Conservation (phyloP, 148 eudicot genomes). For the Cornus florida region DNA sequence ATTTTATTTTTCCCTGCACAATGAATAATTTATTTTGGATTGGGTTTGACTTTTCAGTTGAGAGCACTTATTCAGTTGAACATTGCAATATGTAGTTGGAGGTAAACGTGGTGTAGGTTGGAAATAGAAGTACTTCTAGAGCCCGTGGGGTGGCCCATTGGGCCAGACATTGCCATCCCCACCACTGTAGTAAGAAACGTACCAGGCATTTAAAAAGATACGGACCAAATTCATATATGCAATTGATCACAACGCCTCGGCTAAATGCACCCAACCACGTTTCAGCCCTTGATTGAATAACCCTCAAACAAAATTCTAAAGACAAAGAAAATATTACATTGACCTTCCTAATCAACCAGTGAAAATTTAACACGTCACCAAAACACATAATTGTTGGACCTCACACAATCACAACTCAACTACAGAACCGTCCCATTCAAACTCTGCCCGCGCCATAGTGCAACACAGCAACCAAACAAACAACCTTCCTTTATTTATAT, state of each 20-base stretch:
- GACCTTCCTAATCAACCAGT: neutral
- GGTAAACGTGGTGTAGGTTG: neutral
- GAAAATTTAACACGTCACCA: neutral
- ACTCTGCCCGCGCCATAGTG: neutral
- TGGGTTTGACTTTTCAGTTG: no score
- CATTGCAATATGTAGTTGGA: neutral
- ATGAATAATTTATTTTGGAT: no score
- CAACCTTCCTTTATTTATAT: neutral
- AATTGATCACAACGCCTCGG: neutral
- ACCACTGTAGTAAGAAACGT: conserved; percentile 27
- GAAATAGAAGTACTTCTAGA: neutral
- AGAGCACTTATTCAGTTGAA: no score
- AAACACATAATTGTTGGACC: neutral
- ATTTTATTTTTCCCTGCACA: no score
- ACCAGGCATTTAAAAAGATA: conserved; percentile 3
- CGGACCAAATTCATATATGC: neutral
- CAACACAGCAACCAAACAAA: neutral
- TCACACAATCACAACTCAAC: neutral
- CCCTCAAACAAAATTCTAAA: neutral
- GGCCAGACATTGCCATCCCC: conserved; percentile 16
- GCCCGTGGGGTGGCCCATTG: neutral
- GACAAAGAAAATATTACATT: neutral
- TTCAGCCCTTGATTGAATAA: no score
- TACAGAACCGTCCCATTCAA: neutral
- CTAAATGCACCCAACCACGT: conserved; percentile 1